A percentile compares a stretch with the other conserved stretches of the same genome.
Conservation (phyloP, 2,329 filamentous ascomycete species). For the Pseudogymnoascus sp. region DNA sequence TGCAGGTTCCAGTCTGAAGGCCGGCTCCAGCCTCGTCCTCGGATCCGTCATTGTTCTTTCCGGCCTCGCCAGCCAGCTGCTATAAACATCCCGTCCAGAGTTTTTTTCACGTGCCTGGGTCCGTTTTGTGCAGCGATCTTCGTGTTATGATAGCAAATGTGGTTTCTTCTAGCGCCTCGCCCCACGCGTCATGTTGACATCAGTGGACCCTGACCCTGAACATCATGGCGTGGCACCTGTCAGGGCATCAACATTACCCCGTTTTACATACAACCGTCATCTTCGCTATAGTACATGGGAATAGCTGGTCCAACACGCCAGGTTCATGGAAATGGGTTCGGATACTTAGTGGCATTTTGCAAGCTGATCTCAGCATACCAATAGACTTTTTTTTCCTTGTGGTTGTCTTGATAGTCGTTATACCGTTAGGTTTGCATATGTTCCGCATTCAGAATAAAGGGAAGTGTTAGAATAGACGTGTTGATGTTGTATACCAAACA, state of each 20-base stretch:
- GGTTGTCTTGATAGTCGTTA: background rate
- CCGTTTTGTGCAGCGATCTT: slow-evolving; percentile 1
- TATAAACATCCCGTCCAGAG: background rate
- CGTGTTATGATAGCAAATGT: background rate
- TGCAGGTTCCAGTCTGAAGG: slow-evolving; percentile 4
- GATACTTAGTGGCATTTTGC: background rate
- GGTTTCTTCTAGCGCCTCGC: background rate
- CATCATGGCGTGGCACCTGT: background rate
- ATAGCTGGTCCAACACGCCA: background rate
- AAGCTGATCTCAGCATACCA: background rate
- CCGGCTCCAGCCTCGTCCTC: background rate
- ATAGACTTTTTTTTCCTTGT: slow-evolving; percentile 6
- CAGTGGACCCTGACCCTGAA: background rate
- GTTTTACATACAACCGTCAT: background rate
- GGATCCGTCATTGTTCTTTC: slow-evolving; percentile 4
- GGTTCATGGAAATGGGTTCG: background rate
- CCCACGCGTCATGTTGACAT: background rate
- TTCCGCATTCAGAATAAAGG: background rate
- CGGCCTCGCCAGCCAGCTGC: slow-evolving; percentile 8
- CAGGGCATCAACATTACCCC: background rate
- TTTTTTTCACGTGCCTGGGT: background rate
- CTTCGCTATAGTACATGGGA: background rate
- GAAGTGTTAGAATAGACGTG: slow-evolving; percentile 3
- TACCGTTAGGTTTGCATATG: background rate
- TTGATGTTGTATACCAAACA: slow-evolving; percentile 1